Evolutionary conservation across 768 basidiomycete species (phyloP).

Genomic region (Auricularia auricula-judae): DNA sequence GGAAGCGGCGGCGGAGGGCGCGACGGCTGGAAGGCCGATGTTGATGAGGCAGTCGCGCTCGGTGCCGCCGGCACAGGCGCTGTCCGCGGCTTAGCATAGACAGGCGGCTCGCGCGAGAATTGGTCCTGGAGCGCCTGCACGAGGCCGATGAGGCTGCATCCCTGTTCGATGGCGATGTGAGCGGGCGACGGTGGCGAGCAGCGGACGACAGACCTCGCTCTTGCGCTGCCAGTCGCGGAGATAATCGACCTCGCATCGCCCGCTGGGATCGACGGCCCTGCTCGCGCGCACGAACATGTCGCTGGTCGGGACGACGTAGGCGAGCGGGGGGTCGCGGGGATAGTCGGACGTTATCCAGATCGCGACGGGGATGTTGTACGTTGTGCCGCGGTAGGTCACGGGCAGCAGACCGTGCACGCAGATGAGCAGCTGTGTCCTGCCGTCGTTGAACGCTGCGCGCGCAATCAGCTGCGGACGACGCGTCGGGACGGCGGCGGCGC

Average conservation of each 20-base stretch:
- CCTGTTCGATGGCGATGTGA: conserved; percentile 30
- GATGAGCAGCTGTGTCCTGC: conserved; percentile 82
- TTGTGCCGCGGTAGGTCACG: conserved; percentile 59
- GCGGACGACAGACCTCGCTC: conserved; percentile 48
- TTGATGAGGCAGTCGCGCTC: neutral
- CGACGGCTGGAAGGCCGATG: conserved; percentile 2
- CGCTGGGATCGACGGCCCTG: conserved; percentile 70
- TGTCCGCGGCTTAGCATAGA: conserved; percentile 68
- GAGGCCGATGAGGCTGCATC: conserved; percentile 62
- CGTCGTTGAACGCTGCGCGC: conserved; percentile 78
- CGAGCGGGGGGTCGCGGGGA: conserved; percentile 71
- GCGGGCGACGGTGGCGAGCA: neutral
- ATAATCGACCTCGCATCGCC: conserved; percentile 58
- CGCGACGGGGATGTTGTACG: conserved; percentile 91
- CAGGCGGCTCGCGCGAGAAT: conserved; percentile 80
- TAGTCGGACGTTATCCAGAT: conserved; percentile 83
- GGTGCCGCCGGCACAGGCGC: conserved; percentile 8
- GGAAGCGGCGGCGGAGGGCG: conserved; percentile 13
- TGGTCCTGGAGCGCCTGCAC: conserved; percentile 67
- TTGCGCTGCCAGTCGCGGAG: conserved; percentile 70
- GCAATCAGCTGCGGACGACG: conserved; percentile 9
- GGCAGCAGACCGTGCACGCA: conserved; percentile 87
- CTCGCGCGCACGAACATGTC: conserved; percentile 82
- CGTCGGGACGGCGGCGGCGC: conserved; percentile 10
- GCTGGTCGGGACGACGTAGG: conserved; percentile 83